Conservation (phyloP, 768 basidiomycete genomes). For the Fomitopsis serialis region DNA sequence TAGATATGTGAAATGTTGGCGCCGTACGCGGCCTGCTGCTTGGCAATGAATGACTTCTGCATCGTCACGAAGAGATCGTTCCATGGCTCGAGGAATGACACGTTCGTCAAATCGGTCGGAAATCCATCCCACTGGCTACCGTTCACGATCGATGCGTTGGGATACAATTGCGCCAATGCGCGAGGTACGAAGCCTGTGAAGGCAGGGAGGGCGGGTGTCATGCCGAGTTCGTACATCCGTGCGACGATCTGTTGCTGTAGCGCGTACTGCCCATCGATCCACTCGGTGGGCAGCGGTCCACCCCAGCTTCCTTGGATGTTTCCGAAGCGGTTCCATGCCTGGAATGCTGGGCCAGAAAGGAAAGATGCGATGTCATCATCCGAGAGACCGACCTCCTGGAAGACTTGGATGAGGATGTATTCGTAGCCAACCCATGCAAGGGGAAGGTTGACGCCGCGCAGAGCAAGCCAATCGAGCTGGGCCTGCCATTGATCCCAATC, state of each 20-base stretch:
- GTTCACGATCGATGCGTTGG: conserved; percentile 29
- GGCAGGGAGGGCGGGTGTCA: conserved; percentile 36
- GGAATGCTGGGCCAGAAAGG: conserved; percentile 34
- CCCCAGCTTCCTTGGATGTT: conserved; percentile 37
- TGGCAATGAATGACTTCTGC: conserved; percentile 33
- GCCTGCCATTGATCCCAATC: conserved; percentile 32
- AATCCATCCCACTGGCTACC: conserved; percentile 33
- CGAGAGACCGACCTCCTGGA: conserved; percentile 30
- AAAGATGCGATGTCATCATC: conserved; percentile 31
- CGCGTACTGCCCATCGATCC: conserved; percentile 31
- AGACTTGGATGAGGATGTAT: conserved; percentile 28
- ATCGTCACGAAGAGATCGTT: conserved; percentile 32
- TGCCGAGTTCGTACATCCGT: conserved; percentile 36
- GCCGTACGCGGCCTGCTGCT: conserved; percentile 32
- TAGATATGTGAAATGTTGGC: conserved; percentile 33
- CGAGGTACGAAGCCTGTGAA: conserved; percentile 37
- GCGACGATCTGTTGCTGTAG: conserved; percentile 30
- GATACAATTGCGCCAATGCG: conserved; percentile 23
- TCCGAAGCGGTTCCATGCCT: conserved; percentile 38
- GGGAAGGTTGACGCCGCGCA: conserved; percentile 35
- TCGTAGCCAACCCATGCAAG: conserved; percentile 39
- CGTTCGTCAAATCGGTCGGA: conserved; percentile 27
- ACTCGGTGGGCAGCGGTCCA: conserved; percentile 28
- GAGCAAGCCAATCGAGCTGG: conserved; percentile 36
- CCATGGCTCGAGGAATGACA: conserved; percentile 35